Conservation (phyloP, 1,284 basidiomycete species). For the Gymnopus androsaceus region DNA sequence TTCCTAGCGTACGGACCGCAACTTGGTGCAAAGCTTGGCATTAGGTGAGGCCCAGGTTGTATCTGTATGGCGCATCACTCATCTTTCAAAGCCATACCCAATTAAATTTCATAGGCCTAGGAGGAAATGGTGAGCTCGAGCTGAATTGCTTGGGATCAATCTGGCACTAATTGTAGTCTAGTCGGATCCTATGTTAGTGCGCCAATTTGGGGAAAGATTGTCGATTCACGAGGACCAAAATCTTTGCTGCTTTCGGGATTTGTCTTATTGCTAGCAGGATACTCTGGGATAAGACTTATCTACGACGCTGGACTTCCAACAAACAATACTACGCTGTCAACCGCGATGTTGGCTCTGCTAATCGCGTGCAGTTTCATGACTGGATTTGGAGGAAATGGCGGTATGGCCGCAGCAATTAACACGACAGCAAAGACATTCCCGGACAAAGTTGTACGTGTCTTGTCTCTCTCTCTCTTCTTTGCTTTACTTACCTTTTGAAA, state of each 20-base stretch:
- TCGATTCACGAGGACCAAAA: slow-evolving; percentile 63
- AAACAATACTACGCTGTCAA: slow-evolving; percentile 26
- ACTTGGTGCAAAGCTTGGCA: slow-evolving; percentile 58
- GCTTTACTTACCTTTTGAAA: too few relatives aligned
- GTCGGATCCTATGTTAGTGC: slow-evolving; percentile 58
- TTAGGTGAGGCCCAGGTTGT: too few relatives aligned
- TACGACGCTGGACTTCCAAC: slow-evolving; percentile 52
- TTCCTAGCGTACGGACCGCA: slow-evolving; percentile 71
- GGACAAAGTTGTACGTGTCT: slow-evolving; percentile 48
- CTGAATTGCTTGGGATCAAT: too few relatives aligned
- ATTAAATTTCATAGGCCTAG: slow-evolving; percentile 66
- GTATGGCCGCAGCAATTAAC: slow-evolving; percentile 57
- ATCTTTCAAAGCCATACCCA: slow-evolving; percentile 73
- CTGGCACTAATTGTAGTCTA: slow-evolving; percentile 31
- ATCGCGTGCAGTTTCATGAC: slow-evolving; percentile 57
- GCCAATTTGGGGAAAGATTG: slow-evolving; percentile 64
- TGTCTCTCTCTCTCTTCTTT: slow-evolving; percentile 17
- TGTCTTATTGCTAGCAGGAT: slow-evolving; percentile 56
- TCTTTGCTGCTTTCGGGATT: slow-evolving; percentile 48
- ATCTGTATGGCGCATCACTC: too few relatives aligned
- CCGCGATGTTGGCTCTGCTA: slow-evolving; percentile 40
- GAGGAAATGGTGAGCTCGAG: slow-evolving; percentile 54
- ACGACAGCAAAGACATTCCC: slow-evolving; percentile 69
- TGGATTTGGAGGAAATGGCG: slow-evolving; percentile 64
- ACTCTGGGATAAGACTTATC: slow-evolving; percentile 64